Base-by-base conservation (phyloP, 306 rosid genomes). In the Castanea mollissima region DNA sequence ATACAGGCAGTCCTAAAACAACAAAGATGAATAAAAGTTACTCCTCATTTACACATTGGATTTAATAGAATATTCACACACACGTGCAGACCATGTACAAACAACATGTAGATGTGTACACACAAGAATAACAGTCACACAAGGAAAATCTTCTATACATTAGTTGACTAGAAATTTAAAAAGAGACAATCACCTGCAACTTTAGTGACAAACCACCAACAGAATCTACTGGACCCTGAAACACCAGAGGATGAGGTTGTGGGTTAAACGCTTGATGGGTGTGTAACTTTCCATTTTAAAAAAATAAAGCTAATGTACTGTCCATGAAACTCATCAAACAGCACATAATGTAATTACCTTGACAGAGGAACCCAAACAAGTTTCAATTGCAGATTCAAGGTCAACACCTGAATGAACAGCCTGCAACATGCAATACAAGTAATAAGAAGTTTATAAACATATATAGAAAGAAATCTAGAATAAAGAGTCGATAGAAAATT, bases 341-440 rank as follows among this genome's bases (percentile, higher is more conserved):
- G 34, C 2, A 74, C 4, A 27, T 51, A 46, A 52, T 52, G 51
- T n/a, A 49, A 82, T 78, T 76, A 78, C 83, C 86, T 79, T 75
- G 75, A 62, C 59, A 57, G 76, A 58, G 55, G 80, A 56, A 71
- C 80, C 78, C 82, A 84, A 71, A 71, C 75, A 80, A 60, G 65
- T 55, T 73, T 67, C 81, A 67, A 80, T 80, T 9, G 85, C 69
- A 10, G 82, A 77, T 60, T 80, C 85, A 59, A 80, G 87, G 74
- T 84, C 85, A 68, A 58, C 82, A 51, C 85, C 87, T 4, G 80
- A 70, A 51, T 84, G 85, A 58, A 80, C 87, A 46, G 87, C 82
- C 87, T 80, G 84, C 32, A 49, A 59, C 19, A 31, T 46, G 25
- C 59, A 78, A 75, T 8, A 62, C 25, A 71, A 55, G 29, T 29